A percentile compares a stretch with the other conserved stretches of the same genome.
Evolutionary conservation across 345 rosid species (phyloP).

Genomic region (Toxicodendron radicans): DNA sequence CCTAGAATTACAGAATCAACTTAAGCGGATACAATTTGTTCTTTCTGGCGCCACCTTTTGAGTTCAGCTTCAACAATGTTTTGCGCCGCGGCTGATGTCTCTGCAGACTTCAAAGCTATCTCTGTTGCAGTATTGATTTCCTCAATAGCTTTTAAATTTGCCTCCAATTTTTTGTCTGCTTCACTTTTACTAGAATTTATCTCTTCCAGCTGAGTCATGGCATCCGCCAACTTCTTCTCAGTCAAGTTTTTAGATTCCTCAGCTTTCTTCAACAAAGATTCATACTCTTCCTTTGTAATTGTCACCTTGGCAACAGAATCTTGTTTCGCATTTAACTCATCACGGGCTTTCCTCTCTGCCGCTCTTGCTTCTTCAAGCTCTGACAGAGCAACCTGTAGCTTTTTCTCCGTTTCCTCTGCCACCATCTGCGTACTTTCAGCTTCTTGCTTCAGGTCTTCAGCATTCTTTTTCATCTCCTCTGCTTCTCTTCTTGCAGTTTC

Average conservation of each 20-base stretch:
- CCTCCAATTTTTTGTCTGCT: constrained; percentile 49
- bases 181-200: constrained; percentile 42
- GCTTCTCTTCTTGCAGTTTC: constrained; percentile 53
- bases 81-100: constrained; percentile 69
- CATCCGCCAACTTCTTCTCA: constrained; percentile 47
- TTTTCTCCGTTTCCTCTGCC: constrained; percentile 45
- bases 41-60: constrained; percentile 53
- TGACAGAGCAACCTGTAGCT: constrained; percentile 40
- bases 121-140: constrained; percentile 74
- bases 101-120: constrained; percentile 66
- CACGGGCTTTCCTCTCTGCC: constrained; percentile 49
- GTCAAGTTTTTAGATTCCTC: constrained; percentile 48
- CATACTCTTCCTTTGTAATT: constrained; percentile 55
- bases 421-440: constrained; percentile 37
- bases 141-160: constrained; percentile 50
- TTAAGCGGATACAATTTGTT: constrained; percentile 8
- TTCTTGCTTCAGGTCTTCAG: constrained; percentile 44
- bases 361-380: constrained; percentile 59
- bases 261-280: constrained; percentile 47
- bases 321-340: constrained; percentile 42
- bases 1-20: constrained; percentile 2
- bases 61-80: constrained; percentile 64
- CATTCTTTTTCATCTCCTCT: constrained; percentile 41
- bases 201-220: constrained; percentile 46
- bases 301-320: constrained; percentile 40